Base-by-base conservation (phyloP, 768 basidiomycete species). In the Boletus subcaerulescens region DNA sequence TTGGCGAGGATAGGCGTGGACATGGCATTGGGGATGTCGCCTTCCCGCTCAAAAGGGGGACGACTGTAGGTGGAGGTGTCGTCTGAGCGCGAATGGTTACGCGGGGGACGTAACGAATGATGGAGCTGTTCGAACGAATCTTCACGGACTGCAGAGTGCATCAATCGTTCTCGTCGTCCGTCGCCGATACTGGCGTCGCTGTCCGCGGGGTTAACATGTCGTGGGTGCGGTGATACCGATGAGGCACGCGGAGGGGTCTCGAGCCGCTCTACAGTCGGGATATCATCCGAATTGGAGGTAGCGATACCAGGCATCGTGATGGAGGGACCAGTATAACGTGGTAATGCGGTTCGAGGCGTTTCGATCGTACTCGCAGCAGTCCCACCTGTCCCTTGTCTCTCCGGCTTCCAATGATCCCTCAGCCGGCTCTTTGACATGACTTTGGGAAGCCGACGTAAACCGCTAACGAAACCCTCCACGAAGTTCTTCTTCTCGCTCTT, bases 401-500 rank as follows among this genome's bases (percentile, higher is more conserved):
- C 62, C 20, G 58, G 54, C 39, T 65, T 68, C 32, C 52, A 47
- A 42, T 65, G 50, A 14, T 70, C 69, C 48, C 59, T 63, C 41
- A 71, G 31, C 42, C 69, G 65, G 5, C 55, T 48, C 59, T 63
- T 71, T 36, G 69, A 71, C 63, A 71, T 71, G 50, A 72, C 69
- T 42, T 71, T 71, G 13, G 69, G 69, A 39, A 71, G 57, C 20
- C 70, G 59, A 39, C 71, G 61, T 32, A 71, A 52, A 26, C 70
- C 65, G 49, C 31, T 70, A 42, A 70, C 68, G 52, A 71, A 62
- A 13, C 69, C 69, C 11, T 65, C 69, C 2, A 71, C 60, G 33
- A 71, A 61, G 22, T 63, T 71, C 53, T 48, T 72, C 60, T 61
- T 71, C 40, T 70, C 71, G 43, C 61, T 62, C 60, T 66, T 72